Base-by-base conservation (phyloP, 768 basidiomycete species). In the Daedaleopsis nitida region DNA sequence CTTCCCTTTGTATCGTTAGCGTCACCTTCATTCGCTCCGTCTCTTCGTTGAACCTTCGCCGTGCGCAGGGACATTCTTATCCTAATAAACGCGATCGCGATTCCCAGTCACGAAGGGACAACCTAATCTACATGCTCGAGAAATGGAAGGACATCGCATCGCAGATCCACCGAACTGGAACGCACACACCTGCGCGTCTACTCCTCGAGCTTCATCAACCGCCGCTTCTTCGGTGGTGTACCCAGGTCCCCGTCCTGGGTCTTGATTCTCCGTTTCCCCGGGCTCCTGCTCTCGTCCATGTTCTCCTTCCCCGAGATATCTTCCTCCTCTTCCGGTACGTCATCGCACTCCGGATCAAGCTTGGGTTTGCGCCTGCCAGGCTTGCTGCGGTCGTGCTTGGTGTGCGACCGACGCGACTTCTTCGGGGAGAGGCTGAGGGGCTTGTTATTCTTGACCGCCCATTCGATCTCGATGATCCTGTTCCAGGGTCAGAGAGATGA, bases 401-500 rank as follows among this genome's bases (percentile, higher is more conserved):
- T 45, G 13, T 24, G 47, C 47, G 54, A 42, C 7, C 58, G 52
- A 6, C 53, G 64, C 24, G 59, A 42, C 48, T 58, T 58, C 62
- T 73, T 80, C 17, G 81, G 82, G 48, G 80, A 80, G n/a, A 87
- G 85, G 32, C 86, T 76, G 60, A 86, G 88, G 52, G 80, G 76
- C 64, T 74, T 80, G 60, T 81, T 76, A 66, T 90, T 82, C 74
- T 85, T 85, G 71, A 88, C 83, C 1, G 89, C 81, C 86, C 85
- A 89, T 73, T 91, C 89, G 69, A 92, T 86, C 75, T 91, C 89
- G 74, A 91, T 85, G 72, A 92, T 90, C 79, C 89, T 92, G 72
- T 57, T 47, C 11, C 24, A 38, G 16, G 43, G 51, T 34, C n/a
- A 23, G 11, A 13, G 47, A 45, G 17, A n/a, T 17, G n/a, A 45